Evolutionary conservation across 768 basidiomycete species (phyloP).

Genomic region (Russula griseocarnosa): DNA sequence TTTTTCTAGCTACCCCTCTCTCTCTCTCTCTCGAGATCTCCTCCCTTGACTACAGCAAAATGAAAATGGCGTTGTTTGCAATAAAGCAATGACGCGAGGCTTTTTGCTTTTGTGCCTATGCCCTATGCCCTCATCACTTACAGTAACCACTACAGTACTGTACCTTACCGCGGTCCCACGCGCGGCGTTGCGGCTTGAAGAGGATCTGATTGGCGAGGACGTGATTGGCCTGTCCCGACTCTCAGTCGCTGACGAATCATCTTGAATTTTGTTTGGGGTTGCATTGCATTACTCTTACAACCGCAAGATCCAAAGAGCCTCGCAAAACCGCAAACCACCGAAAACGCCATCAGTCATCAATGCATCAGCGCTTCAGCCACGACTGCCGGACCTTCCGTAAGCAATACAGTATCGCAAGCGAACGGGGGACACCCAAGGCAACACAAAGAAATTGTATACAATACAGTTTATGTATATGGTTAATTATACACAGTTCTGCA

Average conservation of each 20-base stretch:
- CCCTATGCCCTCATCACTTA: constrained; percentile 13
- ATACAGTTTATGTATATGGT: too few species aligned
- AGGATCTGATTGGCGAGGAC: neutral
- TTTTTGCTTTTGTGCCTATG: too few species aligned
- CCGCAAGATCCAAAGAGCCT: neutral
- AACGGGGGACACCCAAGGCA: neutral
- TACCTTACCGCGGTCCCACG: neutral
- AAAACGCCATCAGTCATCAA: neutral
- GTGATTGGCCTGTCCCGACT: neutral
- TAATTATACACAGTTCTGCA: neutral
- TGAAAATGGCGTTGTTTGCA: neutral
- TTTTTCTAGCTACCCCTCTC: neutral
- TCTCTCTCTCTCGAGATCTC: too few species aligned
- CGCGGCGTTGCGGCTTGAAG: neutral
- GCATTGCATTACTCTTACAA: neutral
- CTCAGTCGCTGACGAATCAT: constrained; percentile 8
- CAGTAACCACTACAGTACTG: neutral
- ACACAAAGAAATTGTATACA: too few species aligned
- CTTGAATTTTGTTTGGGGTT: neutral
- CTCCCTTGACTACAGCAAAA: neutral
- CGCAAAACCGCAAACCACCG: neutral
- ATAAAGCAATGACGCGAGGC: neutral
- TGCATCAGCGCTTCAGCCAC: neutral
- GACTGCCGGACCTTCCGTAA: constrained; percentile 9
- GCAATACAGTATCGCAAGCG: neutral